Percentiles rank a stretch among this genome's conserved stretches.
phyloP scores from a whole-genome alignment of 2,329 filamentous ascomycete species.

The Cercospora janseana region DNA sequence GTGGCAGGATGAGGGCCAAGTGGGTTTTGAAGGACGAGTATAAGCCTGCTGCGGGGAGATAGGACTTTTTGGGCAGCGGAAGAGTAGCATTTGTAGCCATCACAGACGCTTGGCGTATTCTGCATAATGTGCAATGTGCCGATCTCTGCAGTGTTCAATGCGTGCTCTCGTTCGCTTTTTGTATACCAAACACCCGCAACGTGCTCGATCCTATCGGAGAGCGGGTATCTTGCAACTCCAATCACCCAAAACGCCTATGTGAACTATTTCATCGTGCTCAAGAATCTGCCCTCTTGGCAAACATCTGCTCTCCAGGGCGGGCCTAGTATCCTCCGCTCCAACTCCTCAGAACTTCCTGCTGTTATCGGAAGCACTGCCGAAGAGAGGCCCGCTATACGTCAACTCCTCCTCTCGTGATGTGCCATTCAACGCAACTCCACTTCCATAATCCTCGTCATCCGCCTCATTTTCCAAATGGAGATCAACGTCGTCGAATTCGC shows the following conservation, averaged over 20 bases:
- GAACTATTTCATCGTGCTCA: neutral
- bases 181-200: too few species aligned
- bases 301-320: neutral
- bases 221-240: conserved; percentile 3
- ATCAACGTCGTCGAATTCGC: neutral
- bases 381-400: neutral
- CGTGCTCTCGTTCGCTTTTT: neutral
- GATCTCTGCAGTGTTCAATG: neutral
- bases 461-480: too few species aligned
- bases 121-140: too few species aligned
- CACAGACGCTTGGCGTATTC: too few species aligned
- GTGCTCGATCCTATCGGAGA: conserved; percentile 6
- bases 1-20: conserved; percentile 49
- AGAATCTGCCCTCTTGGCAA: neutral
- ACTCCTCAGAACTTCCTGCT: neutral
- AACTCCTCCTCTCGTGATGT: neutral
- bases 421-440: too few species aligned
- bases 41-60: neutral
- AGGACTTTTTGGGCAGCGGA: too few species aligned
- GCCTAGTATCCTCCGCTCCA: neutral
- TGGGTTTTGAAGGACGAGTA: conserved; percentile 63
- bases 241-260: neutral
- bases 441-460: too few species aligned
- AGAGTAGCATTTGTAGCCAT: too few species aligned
- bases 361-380: too few species aligned